Percentiles rank a stretch among this genome's conserved stretches.
Evolutionary conservation across 2,329 filamentous ascomycete species (phyloP).

Genomic region (Colletotrichum viniferum): DNA sequence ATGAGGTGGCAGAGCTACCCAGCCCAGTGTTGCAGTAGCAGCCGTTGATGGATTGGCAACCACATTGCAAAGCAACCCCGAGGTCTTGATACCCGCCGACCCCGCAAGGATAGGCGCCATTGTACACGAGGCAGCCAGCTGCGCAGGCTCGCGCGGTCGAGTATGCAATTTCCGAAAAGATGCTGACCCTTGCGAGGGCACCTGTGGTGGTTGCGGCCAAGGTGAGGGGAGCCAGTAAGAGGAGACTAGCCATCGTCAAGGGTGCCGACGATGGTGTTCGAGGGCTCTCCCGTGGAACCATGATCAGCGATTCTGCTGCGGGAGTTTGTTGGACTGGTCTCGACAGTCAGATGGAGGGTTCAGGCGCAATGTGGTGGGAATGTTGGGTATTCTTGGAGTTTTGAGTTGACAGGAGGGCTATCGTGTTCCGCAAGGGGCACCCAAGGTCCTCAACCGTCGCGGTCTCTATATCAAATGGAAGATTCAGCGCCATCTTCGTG

Average conservation of each 20-base stretch:
- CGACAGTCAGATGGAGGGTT: background rate
- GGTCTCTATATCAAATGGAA: background rate
- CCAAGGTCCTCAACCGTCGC: background rate
- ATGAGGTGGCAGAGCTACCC: conserved; percentile 26
- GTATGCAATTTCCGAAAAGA: conserved; percentile 13
- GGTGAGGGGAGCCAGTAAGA: background rate
- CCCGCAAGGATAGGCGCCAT: conserved; percentile 24
- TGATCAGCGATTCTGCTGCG: background rate
- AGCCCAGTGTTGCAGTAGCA: conserved; percentile 28
- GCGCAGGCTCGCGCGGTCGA: conserved; percentile 27
- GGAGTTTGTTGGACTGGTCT: background rate
- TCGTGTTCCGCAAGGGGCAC: background rate
- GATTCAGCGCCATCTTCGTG: background rate
- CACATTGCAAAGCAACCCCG: conserved; percentile 26
- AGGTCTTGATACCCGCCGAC: conserved; percentile 22
- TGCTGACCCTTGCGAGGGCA: conserved; percentile 13
- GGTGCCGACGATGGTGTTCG: background rate
- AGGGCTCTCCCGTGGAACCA: background rate
- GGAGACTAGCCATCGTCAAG: background rate
- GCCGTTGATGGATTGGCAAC: conserved; percentile 26
- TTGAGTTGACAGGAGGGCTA: background rate
- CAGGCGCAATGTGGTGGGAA: background rate
- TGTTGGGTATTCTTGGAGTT: background rate
- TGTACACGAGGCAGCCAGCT: conserved; percentile 26
- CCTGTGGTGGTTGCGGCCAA: conserved; percentile 3